Conservation (phyloP, 129 eudicot genomes). For the carrot (Daucus carota) region DH1_v3.0 NC_030383.2:13820501-13821000, state of each 20-base stretch:
- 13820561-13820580: neutral
- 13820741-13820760: slow-evolving; percentile 13
- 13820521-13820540: neutral
- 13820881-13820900: slow-evolving; percentile 12
- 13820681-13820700: neutral
- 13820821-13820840: slow-evolving; percentile 15
- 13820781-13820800: slow-evolving; percentile 4
- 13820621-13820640: neutral
- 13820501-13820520: neutral
- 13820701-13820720: neutral
- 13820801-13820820: slow-evolving; percentile 12
- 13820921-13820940: neutral
- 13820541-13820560: neutral
- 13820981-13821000: neutral
- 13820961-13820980: neutral
- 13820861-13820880: slow-evolving; percentile 18
- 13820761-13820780: slow-evolving; percentile 28
- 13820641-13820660: neutral
- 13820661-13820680: neutral
- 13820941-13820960: slow-evolving; percentile 3
- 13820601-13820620: neutral
- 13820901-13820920: slow-evolving; percentile 6
- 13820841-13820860: slow-evolving; percentile 32
- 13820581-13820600: neutral
- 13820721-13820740: slow-evolving; percentile 54